Base-by-base conservation (phyloP, 192 early-diverging fungal genomes). In the Coemansia sp. region DNA sequence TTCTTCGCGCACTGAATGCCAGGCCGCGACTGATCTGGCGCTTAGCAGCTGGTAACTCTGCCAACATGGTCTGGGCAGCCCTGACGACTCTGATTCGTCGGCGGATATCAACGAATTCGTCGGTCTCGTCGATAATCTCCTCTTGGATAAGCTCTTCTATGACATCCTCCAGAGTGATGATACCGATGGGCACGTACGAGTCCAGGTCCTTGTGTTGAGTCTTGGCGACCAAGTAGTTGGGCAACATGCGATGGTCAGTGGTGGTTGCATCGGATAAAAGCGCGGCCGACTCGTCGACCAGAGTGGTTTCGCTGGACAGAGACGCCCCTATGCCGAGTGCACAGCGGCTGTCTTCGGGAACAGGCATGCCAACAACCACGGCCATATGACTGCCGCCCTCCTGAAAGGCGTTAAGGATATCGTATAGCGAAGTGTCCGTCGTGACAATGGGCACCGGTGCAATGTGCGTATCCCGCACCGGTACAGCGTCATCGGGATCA, bases 81-180 rank as follows among this genome's bases (percentile, higher is more conserved):
- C 77, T 42, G 9, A 74, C 72, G 4, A 79, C 77, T 27, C 53
- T 66, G 46, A 74, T 60, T 27, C 61, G 52, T 29, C 62, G 48
- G 29, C 69, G 64, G 27, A 76, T 72, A 15, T 80, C 78, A 30
- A 80, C 45, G 60, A 80, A 80, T 49, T 82, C 86, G 60, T 88
- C 88, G 3, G 88, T 88, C 55, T 90, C 88, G 55, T 90, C 88
- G 24, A 90, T 79, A 48, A 90, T 90, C 54, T 90, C 86, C 56
- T 91, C 89, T 29, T 86, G 85, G 49, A 91, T 84, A 15, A 91
- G 64, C 56, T 89, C 89, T 67, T 91, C 89, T 53, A 90, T 90
- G 10, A 90, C 85, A 60, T 90, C 88, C 53, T 90, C 88, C 30
- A 90, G 67, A 2, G 88, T 90, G 30, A 90, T 83, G 18, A 88